Conservation (phyloP, 352 stramenopile genomes). For the Phytophthora pini region DNA sequence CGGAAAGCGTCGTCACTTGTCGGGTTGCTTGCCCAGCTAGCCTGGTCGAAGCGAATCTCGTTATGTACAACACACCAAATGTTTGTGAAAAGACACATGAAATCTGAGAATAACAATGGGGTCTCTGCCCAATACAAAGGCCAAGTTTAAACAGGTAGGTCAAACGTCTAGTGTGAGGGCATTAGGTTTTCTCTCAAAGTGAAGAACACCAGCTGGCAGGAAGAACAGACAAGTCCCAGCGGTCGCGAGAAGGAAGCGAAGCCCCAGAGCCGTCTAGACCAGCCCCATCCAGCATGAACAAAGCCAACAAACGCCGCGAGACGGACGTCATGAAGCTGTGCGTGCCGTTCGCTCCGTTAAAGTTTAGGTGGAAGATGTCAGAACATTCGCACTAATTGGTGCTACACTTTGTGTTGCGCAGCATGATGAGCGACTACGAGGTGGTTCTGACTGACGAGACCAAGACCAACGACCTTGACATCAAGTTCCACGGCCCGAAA, state of each 20-base stretch:
- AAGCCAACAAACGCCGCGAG: slow-evolving; percentile 85
- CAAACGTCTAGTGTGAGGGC: slow-evolving; percentile 33
- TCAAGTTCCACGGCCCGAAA: slow-evolving; percentile 88
- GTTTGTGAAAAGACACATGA: slow-evolving; percentile 26
- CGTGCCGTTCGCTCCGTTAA: slow-evolving; percentile 14
- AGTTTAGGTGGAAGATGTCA: background rate
- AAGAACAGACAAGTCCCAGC: slow-evolving; percentile 20
- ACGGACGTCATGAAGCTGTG: slow-evolving; percentile 93
- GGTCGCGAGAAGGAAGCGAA: slow-evolving; percentile 20
- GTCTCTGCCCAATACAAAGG: slow-evolving; percentile 35
- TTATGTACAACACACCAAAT: slow-evolving; percentile 34
- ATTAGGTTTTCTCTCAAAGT: slow-evolving; percentile 32
- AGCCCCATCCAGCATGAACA: slow-evolving; percentile 50
- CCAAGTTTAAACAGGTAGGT: slow-evolving; percentile 30
- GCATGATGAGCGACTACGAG: slow-evolving; percentile 93
- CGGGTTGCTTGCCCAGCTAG: background rate
- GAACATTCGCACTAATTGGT: slow-evolving; percentile 1
- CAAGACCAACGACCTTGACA: slow-evolving; percentile 83
- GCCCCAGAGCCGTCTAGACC: background rate
- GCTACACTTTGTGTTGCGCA: slow-evolving; percentile 23
- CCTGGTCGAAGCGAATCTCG: background rate
- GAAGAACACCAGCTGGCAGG: slow-evolving; percentile 18
- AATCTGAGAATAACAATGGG: slow-evolving; percentile 26
- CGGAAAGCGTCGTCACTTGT: background rate
- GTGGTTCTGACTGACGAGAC: slow-evolving; percentile 85